phyloP scores from a whole-genome alignment of 305 asterid species.

The Fraxinus latifolia region DNA sequence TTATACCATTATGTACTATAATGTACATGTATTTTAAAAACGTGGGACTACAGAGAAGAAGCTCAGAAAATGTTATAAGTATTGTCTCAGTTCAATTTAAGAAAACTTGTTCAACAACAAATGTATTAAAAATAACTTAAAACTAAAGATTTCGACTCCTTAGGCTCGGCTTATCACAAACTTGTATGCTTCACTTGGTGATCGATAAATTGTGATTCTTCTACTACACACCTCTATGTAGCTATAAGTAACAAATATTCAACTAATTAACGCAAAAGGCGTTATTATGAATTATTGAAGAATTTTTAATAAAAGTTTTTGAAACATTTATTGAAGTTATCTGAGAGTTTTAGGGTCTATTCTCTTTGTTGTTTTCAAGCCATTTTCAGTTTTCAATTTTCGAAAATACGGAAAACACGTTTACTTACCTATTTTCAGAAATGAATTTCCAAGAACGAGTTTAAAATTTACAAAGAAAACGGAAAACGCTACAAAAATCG shows the following conservation, averaged over 20 bases:
- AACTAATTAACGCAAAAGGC: neutral
- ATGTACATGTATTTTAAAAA: slow-evolving; percentile 16
- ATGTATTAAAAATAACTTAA: neutral
- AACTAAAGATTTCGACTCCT: neutral
- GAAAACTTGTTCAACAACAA: neutral
- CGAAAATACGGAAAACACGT: too few relatives aligned
- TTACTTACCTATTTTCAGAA: too few relatives aligned
- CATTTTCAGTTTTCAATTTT: too few relatives aligned
- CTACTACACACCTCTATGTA: neutral
- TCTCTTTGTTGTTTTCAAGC: too few relatives aligned
- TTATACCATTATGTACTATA: slow-evolving; percentile 12
- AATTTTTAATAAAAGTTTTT: neutral
- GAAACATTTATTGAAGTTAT: neutral
- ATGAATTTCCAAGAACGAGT: too few relatives aligned
- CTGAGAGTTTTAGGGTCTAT: too few relatives aligned
- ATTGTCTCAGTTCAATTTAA: neutral
- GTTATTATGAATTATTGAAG: neutral
- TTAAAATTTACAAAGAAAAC: too few relatives aligned
- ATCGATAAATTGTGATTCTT: neutral
- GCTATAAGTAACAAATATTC: neutral
- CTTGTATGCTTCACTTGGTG: neutral
- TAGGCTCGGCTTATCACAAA: neutral
- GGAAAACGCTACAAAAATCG: too few relatives aligned
- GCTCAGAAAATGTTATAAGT: neutral
- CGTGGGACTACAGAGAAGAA: neutral